Conservation (phyloP, 1,139 yeast genomes). For the Magnusiomyces sp. region DNA sequence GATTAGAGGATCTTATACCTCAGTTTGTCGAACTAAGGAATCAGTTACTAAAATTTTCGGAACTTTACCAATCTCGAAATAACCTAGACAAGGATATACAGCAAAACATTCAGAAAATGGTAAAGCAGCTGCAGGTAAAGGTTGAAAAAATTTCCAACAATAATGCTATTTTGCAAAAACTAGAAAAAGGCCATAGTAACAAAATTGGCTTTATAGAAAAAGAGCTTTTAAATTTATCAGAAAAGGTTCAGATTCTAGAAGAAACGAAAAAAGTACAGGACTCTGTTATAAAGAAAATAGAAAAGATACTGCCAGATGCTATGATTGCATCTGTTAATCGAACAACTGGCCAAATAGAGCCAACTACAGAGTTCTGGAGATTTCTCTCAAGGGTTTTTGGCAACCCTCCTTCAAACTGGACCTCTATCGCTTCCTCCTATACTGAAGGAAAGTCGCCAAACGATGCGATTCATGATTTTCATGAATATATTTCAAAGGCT, state of each 20-base stretch:
- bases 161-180: no score
- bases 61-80: no score
- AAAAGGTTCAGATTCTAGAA: slow-evolving; percentile 6
- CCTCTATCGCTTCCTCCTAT: background rate
- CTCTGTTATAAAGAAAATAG: slow-evolving; percentile 4
- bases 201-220: no score
- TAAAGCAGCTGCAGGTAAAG: no score
- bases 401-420: background rate
- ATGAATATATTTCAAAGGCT: slow-evolving; percentile 8
- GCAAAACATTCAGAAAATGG: no score
- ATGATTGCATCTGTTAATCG: slow-evolving; percentile 9
- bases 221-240: no score
- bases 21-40: no score
- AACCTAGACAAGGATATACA: no score
- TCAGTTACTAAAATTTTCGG: no score
- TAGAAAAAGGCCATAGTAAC: no score
- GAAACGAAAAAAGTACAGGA: slow-evolving; percentile 8
- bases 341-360: slow-evolving; percentile 7
- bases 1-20: no score
- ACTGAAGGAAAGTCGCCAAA: background rate
- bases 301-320: slow-evolving; percentile 10
- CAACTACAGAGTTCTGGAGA: slow-evolving; percentile 14
- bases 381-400: slow-evolving; percentile 8
- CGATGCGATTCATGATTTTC: slow-evolving; percentile 9
- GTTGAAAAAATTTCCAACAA: no score